phyloP scores from a whole-genome alignment of 2,329 filamentous ascomycete species.

The Paecilomyces sp. region DNA sequence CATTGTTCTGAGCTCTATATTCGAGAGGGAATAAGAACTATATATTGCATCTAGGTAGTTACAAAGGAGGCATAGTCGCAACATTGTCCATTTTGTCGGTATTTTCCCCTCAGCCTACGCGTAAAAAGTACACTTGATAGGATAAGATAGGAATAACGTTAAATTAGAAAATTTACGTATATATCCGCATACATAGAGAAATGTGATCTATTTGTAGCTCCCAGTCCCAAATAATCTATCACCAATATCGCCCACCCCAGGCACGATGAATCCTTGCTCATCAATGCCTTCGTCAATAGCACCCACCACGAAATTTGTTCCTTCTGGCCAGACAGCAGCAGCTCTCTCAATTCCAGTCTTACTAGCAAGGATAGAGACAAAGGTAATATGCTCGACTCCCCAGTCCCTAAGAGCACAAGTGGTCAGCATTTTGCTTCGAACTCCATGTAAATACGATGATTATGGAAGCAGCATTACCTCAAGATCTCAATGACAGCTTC shows the following conservation, averaged over 20 bases:
- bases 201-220: slow-evolving; percentile 1
- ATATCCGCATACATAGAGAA: not conserved
- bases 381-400: slow-evolving; percentile 19
- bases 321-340: slow-evolving; percentile 17
- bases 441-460: not conserved
- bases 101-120: not conserved
- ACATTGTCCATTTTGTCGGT: not conserved
- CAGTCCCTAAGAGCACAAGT: slow-evolving; percentile 12
- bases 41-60: not conserved
- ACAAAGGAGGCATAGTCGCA: not conserved
- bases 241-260: slow-evolving; percentile 22
- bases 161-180: not conserved
- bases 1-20: not conserved
- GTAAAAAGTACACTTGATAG: not conserved
- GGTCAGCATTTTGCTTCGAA: not conserved
- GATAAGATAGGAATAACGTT: not conserved
- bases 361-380: slow-evolving; percentile 17
- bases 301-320: slow-evolving; percentile 18
- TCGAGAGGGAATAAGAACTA: not conserved
- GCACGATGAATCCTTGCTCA: slow-evolving; percentile 18
- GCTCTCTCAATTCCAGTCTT: slow-evolving; percentile 12
- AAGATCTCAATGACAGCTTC: slow-evolving; percentile 18
- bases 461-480: slow-evolving; percentile 10
- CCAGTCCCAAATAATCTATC: slow-evolving; percentile 20
- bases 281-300: slow-evolving; percentile 16